Conservation (phyloP, 2,329 filamentous ascomycete species). For the Botrytis aclada region DNA sequence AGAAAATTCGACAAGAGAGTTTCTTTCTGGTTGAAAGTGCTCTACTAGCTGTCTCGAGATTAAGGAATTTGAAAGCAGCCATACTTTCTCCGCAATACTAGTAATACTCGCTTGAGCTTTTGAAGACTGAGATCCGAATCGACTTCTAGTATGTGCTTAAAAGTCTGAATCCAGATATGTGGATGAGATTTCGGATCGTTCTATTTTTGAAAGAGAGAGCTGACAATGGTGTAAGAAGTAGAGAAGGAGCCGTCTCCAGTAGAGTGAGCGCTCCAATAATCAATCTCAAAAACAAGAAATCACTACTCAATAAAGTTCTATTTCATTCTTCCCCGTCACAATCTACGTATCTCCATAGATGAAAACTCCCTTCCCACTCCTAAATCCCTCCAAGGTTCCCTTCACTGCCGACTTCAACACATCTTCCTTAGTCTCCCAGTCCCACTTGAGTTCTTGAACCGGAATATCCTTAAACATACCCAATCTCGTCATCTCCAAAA, state of each 20-base stretch:
- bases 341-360: constrained; percentile 60
- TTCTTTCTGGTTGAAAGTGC: background rate
- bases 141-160: background rate
- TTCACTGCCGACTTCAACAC: constrained; percentile 72
- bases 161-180: background rate
- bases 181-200: background rate
- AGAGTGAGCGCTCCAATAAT: background rate
- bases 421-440: constrained; percentile 71
- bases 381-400: constrained; percentile 78
- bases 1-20: background rate
- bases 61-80: background rate
- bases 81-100: background rate
- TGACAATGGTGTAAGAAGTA: background rate
- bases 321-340: background rate
- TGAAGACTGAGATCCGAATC: background rate
- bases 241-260: background rate
- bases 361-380: constrained; percentile 86
- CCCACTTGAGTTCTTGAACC: constrained; percentile 78
- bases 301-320: background rate
- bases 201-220: background rate
- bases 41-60: background rate
- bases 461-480: constrained; percentile 82
- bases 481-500: constrained; percentile 69
- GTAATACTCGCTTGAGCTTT: background rate
- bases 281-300: background rate